Evolutionary conservation across 2,329 filamentous ascomycete species (phyloP).

Genomic region (Saccharata proteae): DNA sequence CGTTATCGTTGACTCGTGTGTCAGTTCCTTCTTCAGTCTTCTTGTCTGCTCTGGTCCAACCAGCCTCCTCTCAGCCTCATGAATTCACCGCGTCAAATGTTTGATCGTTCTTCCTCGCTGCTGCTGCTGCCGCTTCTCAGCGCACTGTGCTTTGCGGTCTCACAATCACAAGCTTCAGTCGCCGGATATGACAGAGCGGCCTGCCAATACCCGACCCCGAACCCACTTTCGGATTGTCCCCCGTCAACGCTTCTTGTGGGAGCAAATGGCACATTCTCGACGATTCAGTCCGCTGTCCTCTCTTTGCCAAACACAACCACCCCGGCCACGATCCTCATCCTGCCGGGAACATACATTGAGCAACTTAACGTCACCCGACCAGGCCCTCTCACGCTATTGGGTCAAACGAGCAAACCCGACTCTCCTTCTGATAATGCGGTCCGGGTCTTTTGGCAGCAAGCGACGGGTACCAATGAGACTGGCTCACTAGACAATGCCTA

Average conservation of each 20-base stretch:
- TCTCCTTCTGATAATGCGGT: slow-evolving; percentile 39
- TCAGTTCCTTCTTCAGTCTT: too few species aligned
- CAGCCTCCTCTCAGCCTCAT: too few species aligned
- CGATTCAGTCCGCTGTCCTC: slow-evolving; percentile 36
- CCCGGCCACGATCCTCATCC: slow-evolving; percentile 45
- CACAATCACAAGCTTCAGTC: too few species aligned
- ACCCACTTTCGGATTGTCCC: slow-evolving; percentile 29
- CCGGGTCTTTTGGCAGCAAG: slow-evolving; percentile 46
- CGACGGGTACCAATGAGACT: slow-evolving; percentile 34
- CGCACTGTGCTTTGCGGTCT: too few species aligned
- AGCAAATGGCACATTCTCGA: slow-evolving; percentile 16
- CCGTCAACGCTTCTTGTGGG: slow-evolving; percentile 20
- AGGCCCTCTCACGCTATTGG: slow-evolving; percentile 49
- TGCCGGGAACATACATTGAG: slow-evolving; percentile 48
- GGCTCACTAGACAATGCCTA: slow-evolving; percentile 47
- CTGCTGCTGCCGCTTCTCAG: too few species aligned
- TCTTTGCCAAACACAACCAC: slow-evolving; percentile 34
- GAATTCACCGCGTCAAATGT: too few species aligned
- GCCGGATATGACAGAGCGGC: slow-evolving; percentile 9
- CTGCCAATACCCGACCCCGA: slow-evolving; percentile 25
- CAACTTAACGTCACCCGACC: slow-evolving; percentile 53
- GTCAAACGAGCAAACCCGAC: slow-evolving; percentile 37
- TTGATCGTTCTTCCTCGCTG: too few species aligned
- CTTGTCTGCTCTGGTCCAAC: too few species aligned
- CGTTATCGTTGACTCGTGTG: too few species aligned